Evolutionary conservation across 148 eudicot genomes (phyloP).

Genomic region (Camellia japonica): DNA sequence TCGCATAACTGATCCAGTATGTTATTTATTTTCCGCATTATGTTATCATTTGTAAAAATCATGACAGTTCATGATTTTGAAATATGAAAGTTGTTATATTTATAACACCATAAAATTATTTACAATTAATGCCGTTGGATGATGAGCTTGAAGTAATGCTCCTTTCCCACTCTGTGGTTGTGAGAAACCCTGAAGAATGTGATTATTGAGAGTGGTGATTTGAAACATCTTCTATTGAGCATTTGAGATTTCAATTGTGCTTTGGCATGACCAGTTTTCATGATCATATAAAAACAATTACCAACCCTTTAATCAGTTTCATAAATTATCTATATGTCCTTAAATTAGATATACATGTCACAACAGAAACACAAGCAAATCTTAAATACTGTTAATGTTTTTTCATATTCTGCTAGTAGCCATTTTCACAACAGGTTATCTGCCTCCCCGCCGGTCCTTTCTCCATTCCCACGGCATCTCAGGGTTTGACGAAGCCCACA

Average conservation of each 20-base stretch:
- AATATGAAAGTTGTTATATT: too few relatives aligned
- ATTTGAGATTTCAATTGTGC: not conserved
- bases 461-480: conserved; percentile 97
- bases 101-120: too few relatives aligned
- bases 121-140: too few relatives aligned
- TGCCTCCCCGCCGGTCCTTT: conserved; percentile 44
- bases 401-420: not conserved
- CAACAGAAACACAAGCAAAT: not conserved
- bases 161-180: not conserved
- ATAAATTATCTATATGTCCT: too few relatives aligned
- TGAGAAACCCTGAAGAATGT: not conserved
- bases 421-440: not conserved
- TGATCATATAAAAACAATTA: too few relatives aligned
- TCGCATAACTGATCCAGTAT: too few relatives aligned
- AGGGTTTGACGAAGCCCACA: conserved; percentile 81
- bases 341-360: not conserved
- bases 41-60: too few relatives aligned
- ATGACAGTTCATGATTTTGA: too few relatives aligned
- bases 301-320: too few relatives aligned
- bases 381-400: not conserved
- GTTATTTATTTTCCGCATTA: too few relatives aligned
- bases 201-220: not conserved
- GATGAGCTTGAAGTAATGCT: too few relatives aligned
- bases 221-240: not conserved
- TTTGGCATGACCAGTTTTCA: not conserved